phyloP scores from a whole-genome alignment of 495 filamentous ascomycete species.

The Aspergillus leporis region DNA sequence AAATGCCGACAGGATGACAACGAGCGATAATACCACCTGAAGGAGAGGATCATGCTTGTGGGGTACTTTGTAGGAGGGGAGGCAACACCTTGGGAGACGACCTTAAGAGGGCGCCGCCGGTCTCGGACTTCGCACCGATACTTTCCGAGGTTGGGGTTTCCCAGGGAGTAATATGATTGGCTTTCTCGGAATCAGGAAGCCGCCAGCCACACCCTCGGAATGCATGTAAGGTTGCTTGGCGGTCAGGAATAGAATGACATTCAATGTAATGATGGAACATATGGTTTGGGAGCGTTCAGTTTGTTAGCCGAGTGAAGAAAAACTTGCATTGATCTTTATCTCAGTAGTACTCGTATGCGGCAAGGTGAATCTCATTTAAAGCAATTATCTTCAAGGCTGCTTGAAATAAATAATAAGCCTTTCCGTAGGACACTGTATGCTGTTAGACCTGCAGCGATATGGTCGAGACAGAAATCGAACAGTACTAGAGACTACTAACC shows the following conservation, averaged over 20 bases:
- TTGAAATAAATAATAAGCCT: no score
- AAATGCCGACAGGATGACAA: background rate
- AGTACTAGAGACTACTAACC: no score
- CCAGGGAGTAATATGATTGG: conserved; percentile 14
- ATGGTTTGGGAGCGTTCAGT: no score
- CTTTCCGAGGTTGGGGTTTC: conserved; percentile 12
- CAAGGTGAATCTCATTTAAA: no score
- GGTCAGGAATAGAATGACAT: background rate
- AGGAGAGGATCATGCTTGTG: background rate
- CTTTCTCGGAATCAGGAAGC: conserved; percentile 17
- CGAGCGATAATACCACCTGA: background rate
- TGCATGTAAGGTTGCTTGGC: background rate
- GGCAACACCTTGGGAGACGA: conserved; percentile 12
- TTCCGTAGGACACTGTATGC: no score
- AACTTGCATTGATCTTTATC: no score
- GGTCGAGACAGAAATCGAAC: no score
- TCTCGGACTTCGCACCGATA: conserved; percentile 17
- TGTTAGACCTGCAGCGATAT: no score
- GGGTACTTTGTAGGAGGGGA: background rate
- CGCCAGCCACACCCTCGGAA: conserved; percentile 3
- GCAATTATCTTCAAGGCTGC: no score
- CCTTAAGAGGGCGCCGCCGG: conserved; percentile 8
- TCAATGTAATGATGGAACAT: no score
- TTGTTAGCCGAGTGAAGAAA: no score
- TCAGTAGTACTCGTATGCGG: no score